Conservation (phyloP, 352 stramenopile genomes). For the Phytophthora europaea region DNA sequence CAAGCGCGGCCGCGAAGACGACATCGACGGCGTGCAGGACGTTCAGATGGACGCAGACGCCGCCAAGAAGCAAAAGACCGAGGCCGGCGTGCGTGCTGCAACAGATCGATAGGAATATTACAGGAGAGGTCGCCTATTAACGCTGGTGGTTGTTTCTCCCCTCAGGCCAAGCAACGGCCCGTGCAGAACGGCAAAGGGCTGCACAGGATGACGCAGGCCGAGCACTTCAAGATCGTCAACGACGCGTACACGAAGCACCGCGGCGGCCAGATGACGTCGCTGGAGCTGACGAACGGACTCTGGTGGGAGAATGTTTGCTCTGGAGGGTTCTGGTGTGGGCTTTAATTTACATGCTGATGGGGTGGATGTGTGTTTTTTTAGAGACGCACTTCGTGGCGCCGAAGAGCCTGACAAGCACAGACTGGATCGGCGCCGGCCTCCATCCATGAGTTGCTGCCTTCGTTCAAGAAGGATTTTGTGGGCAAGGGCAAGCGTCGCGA, state of each 20-base stretch:
- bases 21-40: slow-evolving; percentile 11
- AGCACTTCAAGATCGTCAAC: slow-evolving; percentile 89
- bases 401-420: slow-evolving; percentile 82
- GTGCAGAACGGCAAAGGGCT: slow-evolving; percentile 69
- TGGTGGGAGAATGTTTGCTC: slow-evolving; percentile 39
- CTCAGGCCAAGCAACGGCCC: slow-evolving; percentile 33
- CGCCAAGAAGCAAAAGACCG: slow-evolving; percentile 70
- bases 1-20: slow-evolving; percentile 60
- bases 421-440: slow-evolving; percentile 72
- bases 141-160: background rate
- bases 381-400: slow-evolving; percentile 77
- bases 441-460: slow-evolving; percentile 75
- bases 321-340: background rate
- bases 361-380: slow-evolving; percentile 19
- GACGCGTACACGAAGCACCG: slow-evolving; percentile 81
- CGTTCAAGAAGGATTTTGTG: slow-evolving; percentile 82
- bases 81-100: background rate
- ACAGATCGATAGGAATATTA: too few relatives aligned
- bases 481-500: slow-evolving; percentile 85
- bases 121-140: too few relatives aligned
- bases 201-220: slow-evolving; percentile 78
- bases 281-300: slow-evolving; percentile 87
- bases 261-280: slow-evolving; percentile 80
- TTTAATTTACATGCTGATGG: background rate
- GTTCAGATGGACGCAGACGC: slow-evolving; percentile 19